Evolutionary conservation across 2,329 filamentous ascomycete species (phyloP).

Genomic region (Ceratocystis cubensis): DNA sequence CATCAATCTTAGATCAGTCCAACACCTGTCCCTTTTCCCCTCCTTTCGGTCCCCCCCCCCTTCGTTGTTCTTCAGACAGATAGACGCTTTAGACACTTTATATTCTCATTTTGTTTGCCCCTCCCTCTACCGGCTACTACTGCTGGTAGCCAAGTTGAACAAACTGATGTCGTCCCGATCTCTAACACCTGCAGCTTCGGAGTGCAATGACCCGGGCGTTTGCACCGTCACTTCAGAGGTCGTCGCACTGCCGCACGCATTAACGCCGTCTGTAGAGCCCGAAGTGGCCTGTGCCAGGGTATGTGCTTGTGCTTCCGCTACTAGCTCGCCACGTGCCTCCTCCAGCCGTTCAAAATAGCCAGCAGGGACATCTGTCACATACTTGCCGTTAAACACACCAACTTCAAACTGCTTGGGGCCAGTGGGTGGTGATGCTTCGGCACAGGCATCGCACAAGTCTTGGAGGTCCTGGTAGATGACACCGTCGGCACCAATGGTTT

Average conservation of each 20-base stretch:
- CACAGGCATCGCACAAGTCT: constrained; percentile 69
- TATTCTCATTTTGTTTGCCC: not conserved
- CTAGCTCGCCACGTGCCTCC: constrained; percentile 54
- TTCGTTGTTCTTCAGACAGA: too few relatives aligned
- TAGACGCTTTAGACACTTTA: not conserved
- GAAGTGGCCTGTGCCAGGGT: constrained; percentile 11
- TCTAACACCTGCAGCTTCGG: constrained; percentile 16
- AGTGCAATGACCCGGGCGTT: constrained; percentile 11
- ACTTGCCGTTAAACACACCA: constrained; percentile 81
- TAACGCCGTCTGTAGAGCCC: constrained; percentile 6
- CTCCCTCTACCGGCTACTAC: constrained; percentile 11
- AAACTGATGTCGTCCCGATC: constrained; percentile 19
- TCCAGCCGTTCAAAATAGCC: constrained; percentile 76
- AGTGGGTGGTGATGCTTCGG: constrained; percentile 47
- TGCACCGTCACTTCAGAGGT: not conserved
- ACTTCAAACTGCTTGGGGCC: constrained; percentile 63
- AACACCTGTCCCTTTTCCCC: not conserved
- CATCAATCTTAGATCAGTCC: not conserved
- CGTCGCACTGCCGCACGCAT: constrained; percentile 12
- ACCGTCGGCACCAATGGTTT: constrained; percentile 34
- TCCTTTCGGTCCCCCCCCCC: not conserved
- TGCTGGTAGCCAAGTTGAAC: constrained; percentile 18
- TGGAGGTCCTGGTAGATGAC: constrained; percentile 52
- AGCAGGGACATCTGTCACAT: constrained; percentile 65
- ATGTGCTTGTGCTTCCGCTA: not conserved